Conservation (phyloP, 2,329 filamentous ascomycete genomes). For the Karstenula rhodostoma region DNA sequence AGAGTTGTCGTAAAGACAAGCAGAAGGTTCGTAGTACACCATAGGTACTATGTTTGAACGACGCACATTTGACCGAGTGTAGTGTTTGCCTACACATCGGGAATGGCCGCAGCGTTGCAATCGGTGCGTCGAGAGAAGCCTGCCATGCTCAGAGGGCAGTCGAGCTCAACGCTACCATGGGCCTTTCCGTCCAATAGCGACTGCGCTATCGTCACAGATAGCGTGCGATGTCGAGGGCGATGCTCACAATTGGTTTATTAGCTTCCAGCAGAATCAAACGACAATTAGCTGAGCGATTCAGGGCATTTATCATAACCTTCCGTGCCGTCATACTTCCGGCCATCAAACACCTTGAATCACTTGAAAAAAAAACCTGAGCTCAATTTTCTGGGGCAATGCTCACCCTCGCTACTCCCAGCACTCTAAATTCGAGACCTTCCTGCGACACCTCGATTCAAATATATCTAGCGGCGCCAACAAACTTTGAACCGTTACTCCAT, state of each 20-base stretch:
- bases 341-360: not conserved
- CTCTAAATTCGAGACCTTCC: not conserved
- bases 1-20: constrained; percentile 10
- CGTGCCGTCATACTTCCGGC: not conserved
- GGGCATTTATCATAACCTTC: not conserved
- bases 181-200: not conserved
- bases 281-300: not conserved
- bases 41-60: not conserved
- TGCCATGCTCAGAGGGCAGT: constrained; percentile 13
- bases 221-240: not conserved
- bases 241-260: not conserved
- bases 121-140: constrained; percentile 10
- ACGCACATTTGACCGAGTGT: not conserved
- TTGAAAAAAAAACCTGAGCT: not conserved
- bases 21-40: constrained; percentile 8
- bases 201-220: not conserved
- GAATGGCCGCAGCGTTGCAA: constrained; percentile 1
- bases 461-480: not conserved
- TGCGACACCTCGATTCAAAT: not conserved
- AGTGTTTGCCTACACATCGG: constrained; percentile 8
- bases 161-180: not conserved
- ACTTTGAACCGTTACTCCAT: not conserved
- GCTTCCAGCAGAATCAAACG: not conserved
- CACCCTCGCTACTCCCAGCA: not conserved
- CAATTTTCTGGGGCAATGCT: not conserved